These are phyloP conservation scores for Calonectria pauciramosa DNA, from an alignment of 2,329 filamentous ascomycete species.

Conservation along the genomic window DNA sequence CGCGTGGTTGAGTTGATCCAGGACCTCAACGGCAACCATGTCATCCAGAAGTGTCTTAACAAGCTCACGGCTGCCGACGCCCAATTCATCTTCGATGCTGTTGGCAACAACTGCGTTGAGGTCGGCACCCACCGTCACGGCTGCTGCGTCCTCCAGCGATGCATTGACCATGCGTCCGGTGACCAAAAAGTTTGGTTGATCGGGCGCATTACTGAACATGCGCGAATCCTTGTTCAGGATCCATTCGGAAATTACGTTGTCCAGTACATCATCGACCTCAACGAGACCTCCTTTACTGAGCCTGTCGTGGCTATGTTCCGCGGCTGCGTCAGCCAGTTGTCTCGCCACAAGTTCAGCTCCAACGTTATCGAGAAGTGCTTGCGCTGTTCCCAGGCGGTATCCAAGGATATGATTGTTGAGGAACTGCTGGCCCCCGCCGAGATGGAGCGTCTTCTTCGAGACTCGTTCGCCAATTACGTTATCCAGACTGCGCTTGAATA, in stretches of 20 bases:
- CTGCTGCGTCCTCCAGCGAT: slow-evolving; percentile 97
- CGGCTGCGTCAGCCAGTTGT: slow-evolving; percentile 78
- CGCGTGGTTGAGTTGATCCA: slow-evolving; percentile 96
- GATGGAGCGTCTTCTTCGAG: slow-evolving; percentile 89
- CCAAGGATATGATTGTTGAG: slow-evolving; percentile 85
- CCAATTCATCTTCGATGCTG: slow-evolving; percentile 97
- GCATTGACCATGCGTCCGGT: slow-evolving; percentile 95
- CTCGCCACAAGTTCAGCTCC: slow-evolving; percentile 98
- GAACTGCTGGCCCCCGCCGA: slow-evolving; percentile 83
- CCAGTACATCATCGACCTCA: slow-evolving; percentile 97
- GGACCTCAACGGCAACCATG: slow-evolving; percentile 97
- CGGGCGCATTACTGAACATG: slow-evolving; percentile 86
- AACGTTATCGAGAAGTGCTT: slow-evolving; percentile 98
- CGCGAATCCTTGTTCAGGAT: slow-evolving; percentile 92
- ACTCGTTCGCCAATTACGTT: slow-evolving; percentile 97
- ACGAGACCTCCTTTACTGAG: slow-evolving; percentile 88
- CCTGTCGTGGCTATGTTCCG: slow-evolving; percentile 87
- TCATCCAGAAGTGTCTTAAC: slow-evolving; percentile 99
- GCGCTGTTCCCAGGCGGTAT: slow-evolving; percentile 81
- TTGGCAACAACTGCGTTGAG: slow-evolving; percentile 86
- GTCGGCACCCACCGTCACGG: slow-evolving; percentile 98
- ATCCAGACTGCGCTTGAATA: slow-evolving; percentile 96
- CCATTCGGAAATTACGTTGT: slow-evolving; percentile 99
- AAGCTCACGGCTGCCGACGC: slow-evolving; percentile 87
- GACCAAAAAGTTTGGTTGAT: slow-evolving; percentile 91